Conservation (phyloP, 352 stramenopile genomes). For the Discostella stelligera region DNA sequence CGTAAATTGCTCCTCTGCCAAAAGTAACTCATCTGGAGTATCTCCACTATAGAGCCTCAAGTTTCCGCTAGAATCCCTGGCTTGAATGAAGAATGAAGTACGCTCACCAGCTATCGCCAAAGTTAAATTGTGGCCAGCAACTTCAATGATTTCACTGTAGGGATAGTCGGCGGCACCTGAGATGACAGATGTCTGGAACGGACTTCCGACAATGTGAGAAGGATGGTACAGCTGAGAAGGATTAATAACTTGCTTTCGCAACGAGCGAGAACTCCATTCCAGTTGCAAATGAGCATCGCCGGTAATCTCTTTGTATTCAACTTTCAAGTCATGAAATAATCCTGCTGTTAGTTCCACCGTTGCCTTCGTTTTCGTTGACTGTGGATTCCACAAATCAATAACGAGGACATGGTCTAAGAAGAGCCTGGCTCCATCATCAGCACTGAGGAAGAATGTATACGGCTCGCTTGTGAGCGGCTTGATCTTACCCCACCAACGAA, state of each 20-base stretch:
- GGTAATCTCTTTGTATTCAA: constrained; percentile 94
- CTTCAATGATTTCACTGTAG: constrained; percentile 84
- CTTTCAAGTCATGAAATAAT: constrained; percentile 90
- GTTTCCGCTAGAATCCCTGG: constrained; percentile 90
- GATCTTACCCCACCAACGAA: constrained; percentile 93
- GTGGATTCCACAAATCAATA: constrained; percentile 89
- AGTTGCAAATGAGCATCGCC: constrained; percentile 87
- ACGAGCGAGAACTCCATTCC: constrained; percentile 90
- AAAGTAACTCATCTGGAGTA: constrained; percentile 81
- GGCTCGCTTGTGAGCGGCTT: constrained; percentile 82
- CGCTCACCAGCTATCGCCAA: constrained; percentile 86
- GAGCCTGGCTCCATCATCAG: constrained; percentile 90
- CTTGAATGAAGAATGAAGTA: constrained; percentile 91
- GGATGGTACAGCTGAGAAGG: constrained; percentile 85
- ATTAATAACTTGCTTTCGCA: constrained; percentile 86
- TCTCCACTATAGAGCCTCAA: constrained; percentile 84
- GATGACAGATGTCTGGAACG: constrained; percentile 87
- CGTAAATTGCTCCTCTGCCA: constrained; percentile 58
- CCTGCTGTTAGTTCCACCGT: constrained; percentile 78
- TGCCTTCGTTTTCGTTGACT: constrained; percentile 63
- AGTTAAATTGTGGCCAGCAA: constrained; percentile 32
- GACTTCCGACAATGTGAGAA: constrained; percentile 91
- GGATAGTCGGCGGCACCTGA: constrained; percentile 93
- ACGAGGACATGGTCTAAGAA: constrained; percentile 91
- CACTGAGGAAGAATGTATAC: constrained; percentile 91